Percentiles rank a stretch among this genome's conserved stretches.
phyloP scores from a whole-genome alignment of 108 stramenopile species.

The Aureococcus anophagefferens region DNA sequence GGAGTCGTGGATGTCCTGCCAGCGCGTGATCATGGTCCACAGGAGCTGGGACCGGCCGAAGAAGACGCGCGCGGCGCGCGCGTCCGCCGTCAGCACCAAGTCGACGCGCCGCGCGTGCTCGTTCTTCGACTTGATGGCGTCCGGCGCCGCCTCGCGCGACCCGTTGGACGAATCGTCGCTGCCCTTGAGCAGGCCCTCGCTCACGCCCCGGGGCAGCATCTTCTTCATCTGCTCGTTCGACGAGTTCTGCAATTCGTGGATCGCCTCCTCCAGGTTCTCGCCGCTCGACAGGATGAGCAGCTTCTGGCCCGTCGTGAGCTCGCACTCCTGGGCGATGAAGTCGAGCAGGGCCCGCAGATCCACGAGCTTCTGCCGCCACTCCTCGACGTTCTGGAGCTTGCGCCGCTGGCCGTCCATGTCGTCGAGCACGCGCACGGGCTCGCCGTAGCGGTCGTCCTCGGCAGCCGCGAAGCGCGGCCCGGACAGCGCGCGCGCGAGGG shows the following conservation, averaged over 20 bases:
- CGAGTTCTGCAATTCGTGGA: too few relatives aligned
- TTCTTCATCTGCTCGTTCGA: too few relatives aligned
- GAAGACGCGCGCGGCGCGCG: background rate
- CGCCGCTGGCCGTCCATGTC: background rate
- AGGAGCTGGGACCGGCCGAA: background rate
- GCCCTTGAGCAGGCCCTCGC: too few relatives aligned
- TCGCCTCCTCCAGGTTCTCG: background rate
- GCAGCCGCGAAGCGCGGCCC: background rate
- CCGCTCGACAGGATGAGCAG: too few relatives aligned
- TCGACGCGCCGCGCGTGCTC: too few relatives aligned
- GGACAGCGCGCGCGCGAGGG: background rate
- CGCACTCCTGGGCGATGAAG: background rate
- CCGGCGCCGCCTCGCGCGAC: too few relatives aligned
- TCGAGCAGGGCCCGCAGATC: background rate
- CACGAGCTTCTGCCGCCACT: background rate
- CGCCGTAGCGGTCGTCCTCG: background rate
- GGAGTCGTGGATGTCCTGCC: background rate
- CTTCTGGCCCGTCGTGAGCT: too few relatives aligned
- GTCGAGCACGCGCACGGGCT: background rate
- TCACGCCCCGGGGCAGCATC: too few relatives aligned
- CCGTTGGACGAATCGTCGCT: too few relatives aligned
- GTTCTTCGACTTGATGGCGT: too few relatives aligned
- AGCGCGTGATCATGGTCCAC: background rate
- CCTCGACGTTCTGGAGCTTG: background rate
- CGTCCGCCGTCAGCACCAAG: background rate